Base-by-base conservation (phyloP, 2,329 filamentous ascomycete genomes). In the Aureobasidium sp. region DNA sequence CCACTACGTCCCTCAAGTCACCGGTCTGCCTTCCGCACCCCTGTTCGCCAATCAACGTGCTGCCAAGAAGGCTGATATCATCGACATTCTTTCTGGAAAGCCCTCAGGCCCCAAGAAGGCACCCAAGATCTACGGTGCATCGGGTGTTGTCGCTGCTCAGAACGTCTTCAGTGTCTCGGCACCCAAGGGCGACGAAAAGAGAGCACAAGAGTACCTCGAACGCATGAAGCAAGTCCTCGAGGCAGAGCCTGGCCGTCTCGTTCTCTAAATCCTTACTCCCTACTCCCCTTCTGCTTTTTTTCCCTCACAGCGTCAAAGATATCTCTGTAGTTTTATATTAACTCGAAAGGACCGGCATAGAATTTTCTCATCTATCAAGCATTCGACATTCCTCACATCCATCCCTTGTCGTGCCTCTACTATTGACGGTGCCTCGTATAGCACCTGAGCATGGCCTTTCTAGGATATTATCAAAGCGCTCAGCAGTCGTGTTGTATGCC, bases 91-190 rank as follows among this genome's bases (percentile, higher is more conserved):
- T 36, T 78, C 84, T 4, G 60, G 68, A 29, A 83, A 80, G 41
- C 45, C 64, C 20, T 59, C 67, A 55, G 66, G 57, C 64, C 61
- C 63, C 73, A 71, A 69, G 70, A 74, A 71, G 64, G 68, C 47
- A 29, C 57, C 65, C 6, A 63, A 68, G 39, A 39, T 64, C 5
- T 65, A 65, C 59, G 68, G 68, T 45, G 70, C 67, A 62, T 64
- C 67, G 49, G 69, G 69, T 53, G 72, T 72, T 4, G 73, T 70
- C 44, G 68, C 79, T 3, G 83, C 86, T 15, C 77, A 84, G 61
- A 95, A 96, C 72, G 78, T 92, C 0, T 96, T 97, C 73, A 93
- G 86, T 69, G 78, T 99, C 57, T 87, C 81, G 31, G 92, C 96
- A 22, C 86, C 88, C 42, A 85, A 84, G 76, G 84, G 84, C 9